phyloP scores from a whole-genome alignment of 108 stramenopile genomes.

The Pseudonitzschia multiseries region DNA sequence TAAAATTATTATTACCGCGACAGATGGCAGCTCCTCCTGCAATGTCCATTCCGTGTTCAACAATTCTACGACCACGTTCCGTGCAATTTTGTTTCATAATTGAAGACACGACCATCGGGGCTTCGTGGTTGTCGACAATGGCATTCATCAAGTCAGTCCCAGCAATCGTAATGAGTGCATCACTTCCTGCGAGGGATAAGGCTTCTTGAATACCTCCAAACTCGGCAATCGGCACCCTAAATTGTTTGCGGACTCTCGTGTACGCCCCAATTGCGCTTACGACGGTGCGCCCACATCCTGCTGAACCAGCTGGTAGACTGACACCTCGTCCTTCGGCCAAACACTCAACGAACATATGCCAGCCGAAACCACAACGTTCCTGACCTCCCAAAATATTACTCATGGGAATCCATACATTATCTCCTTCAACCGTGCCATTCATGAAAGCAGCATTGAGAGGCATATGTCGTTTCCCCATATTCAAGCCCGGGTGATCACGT shows the following conservation, averaged over 20 bases:
- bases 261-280: constrained; percentile 93
- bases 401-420: constrained; percentile 98
- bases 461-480: constrained; percentile 93
- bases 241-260: constrained; percentile 95
- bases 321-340: constrained; percentile 97
- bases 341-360: constrained; percentile 99
- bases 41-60: constrained; percentile 97
- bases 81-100: constrained; percentile 99
- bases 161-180: constrained; percentile 89
- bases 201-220: constrained; percentile 99
- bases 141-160: constrained; percentile 96
- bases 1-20: constrained; percentile 92
- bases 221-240: constrained; percentile 97
- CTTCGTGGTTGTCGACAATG: constrained; percentile 98
- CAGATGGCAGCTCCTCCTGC: constrained; percentile 97
- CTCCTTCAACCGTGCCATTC: constrained; percentile 99
- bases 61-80: constrained; percentile 89
- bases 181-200: constrained; percentile 86
- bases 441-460: constrained; percentile 94
- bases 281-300: constrained; percentile 85
- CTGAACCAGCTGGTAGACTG: constrained; percentile 92
- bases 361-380: constrained; percentile 95
- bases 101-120: constrained; percentile 96
- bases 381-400: constrained; percentile 94
- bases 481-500: constrained; percentile 87